Conservation (phyloP, 495 filamentous ascomycete genomes). For the Lasiosphaeris hirsuta region DNA sequence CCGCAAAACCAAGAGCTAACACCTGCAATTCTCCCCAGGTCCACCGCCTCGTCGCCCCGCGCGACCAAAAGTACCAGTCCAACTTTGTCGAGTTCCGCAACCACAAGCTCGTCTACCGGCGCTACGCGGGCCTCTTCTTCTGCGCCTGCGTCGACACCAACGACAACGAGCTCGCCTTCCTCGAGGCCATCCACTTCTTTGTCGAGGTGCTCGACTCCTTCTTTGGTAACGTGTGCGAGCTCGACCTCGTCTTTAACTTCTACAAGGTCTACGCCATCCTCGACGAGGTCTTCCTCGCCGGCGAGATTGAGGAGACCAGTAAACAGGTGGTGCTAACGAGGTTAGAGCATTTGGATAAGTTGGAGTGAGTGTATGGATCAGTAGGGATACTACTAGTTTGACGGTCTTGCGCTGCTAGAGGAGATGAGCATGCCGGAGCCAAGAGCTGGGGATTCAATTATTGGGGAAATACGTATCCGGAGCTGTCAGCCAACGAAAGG, state of each 20-base stretch:
- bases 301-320: conserved; percentile 97
- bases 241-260: conserved; percentile 99
- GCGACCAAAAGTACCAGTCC: conserved; percentile 98
- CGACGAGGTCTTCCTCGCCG: conserved; percentile 91
- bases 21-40: conserved; percentile 55
- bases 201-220: conserved; percentile 97
- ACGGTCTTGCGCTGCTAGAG: not conserved
- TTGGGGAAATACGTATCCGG: too few relatives aligned
- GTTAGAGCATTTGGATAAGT: conserved; percentile 92
- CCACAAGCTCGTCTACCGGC: conserved; percentile 91
- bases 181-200: conserved; percentile 99
- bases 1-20: not conserved
- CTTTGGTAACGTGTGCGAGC: conserved; percentile 98
- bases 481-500: too few relatives aligned
- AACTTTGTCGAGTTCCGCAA: conserved; percentile 97
- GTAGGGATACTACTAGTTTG: not conserved
- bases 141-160: conserved; percentile 99
- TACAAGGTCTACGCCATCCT: conserved; percentile 99
- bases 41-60: conserved; percentile 93
- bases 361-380: conserved; percentile 59
- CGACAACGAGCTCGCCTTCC: conserved; percentile 95
- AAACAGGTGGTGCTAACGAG: conserved; percentile 95
- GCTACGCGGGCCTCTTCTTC: conserved; percentile 97
- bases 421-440: too few relatives aligned
- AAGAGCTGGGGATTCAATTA: too few relatives aligned